A percentile compares a stretch with the other conserved stretches of the same genome.
These are phyloP conservation scores for Artemisia annua DNA, from an alignment of 129 eudicot species.

Conservation along the genomic window DNA sequence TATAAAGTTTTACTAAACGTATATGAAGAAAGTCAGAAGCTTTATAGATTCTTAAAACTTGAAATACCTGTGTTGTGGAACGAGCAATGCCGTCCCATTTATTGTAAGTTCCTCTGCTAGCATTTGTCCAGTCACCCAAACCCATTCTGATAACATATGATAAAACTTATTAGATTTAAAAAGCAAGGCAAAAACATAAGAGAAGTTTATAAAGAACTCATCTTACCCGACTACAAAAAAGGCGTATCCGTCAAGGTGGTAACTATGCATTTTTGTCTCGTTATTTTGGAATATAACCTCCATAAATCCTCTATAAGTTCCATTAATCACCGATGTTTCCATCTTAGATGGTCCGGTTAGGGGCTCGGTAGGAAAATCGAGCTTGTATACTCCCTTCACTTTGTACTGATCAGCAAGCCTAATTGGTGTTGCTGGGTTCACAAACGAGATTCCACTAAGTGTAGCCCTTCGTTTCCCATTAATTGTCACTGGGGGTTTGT, in stretches of 20 bases:
- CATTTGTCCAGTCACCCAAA: constrained; percentile 86
- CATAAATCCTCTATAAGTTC: constrained; percentile 89
- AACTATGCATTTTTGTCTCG: constrained; percentile 80
- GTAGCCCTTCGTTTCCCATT: constrained; percentile 63
- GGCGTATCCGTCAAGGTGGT: constrained; percentile 81
- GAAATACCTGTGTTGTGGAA: constrained; percentile 69
- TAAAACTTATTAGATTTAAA: background rate
- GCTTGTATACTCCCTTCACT: constrained; percentile 68
- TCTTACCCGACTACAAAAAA: constrained; percentile 92
- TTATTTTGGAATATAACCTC: constrained; percentile 84
- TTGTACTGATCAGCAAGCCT: constrained; percentile 78
- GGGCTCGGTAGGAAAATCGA: constrained; percentile 75
- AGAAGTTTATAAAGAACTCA: background rate
- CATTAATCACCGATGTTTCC: constrained; percentile 82
- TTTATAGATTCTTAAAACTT: background rate
- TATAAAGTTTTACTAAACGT: too few relatives aligned
- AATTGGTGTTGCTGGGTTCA: constrained; percentile 81
- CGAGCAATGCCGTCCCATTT: constrained; percentile 99
- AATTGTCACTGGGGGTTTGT: constrained; percentile 68
- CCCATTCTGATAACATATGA: constrained; percentile 62
- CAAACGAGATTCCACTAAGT: constrained; percentile 85
- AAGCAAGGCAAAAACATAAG: background rate
- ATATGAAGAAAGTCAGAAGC: background rate
- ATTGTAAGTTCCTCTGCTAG: constrained; percentile 91
- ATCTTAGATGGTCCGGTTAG: constrained; percentile 66